Conservation (phyloP, 2,329 filamentous ascomycete genomes). For the Fusarium citri region DNA sequence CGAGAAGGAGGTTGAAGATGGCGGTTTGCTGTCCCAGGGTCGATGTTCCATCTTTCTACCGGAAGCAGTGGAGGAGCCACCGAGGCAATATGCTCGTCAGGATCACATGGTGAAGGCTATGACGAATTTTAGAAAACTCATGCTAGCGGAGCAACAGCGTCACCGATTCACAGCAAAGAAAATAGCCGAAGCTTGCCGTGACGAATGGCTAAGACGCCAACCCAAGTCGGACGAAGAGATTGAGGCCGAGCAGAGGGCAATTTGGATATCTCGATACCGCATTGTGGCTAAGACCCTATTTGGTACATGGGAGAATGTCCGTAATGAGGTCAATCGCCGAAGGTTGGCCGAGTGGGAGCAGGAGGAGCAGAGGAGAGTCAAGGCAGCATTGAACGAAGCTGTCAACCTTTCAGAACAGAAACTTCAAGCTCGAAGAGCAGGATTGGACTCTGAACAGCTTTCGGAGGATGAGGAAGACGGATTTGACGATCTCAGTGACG, state of each 20-base stretch:
- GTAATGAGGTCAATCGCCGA: conserved; percentile 68
- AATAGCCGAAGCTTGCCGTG: conserved; percentile 80
- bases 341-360: conserved; percentile 72
- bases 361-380: conserved; percentile 72
- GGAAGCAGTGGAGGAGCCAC: conserved; percentile 77
- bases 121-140: conserved; percentile 81
- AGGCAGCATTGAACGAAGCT: conserved; percentile 77
- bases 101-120: conserved; percentile 88
- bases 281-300: conserved; percentile 70
- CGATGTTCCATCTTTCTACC: conserved; percentile 79
- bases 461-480: conserved; percentile 60
- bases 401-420: conserved; percentile 78
- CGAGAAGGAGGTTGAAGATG: conserved; percentile 77
- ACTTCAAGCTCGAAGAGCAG: conserved; percentile 69
- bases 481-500: conserved; percentile 61
- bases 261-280: conserved; percentile 76
- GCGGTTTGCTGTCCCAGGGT: conserved; percentile 78
- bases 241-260: conserved; percentile 78
- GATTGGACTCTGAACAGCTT: conserved; percentile 64
- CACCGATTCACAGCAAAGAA: conserved; percentile 83
- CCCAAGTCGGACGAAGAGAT: conserved; percentile 84
- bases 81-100: conserved; percentile 84
- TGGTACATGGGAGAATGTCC: conserved; percentile 74
- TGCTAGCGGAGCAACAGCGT: conserved; percentile 80
- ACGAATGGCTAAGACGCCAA: conserved; percentile 79